Percentiles rank a stretch among this genome's conserved stretches.
Evolutionary conservation across 305 asterid species (phyloP).

Genomic region (Coffea humblotiana): DNA sequence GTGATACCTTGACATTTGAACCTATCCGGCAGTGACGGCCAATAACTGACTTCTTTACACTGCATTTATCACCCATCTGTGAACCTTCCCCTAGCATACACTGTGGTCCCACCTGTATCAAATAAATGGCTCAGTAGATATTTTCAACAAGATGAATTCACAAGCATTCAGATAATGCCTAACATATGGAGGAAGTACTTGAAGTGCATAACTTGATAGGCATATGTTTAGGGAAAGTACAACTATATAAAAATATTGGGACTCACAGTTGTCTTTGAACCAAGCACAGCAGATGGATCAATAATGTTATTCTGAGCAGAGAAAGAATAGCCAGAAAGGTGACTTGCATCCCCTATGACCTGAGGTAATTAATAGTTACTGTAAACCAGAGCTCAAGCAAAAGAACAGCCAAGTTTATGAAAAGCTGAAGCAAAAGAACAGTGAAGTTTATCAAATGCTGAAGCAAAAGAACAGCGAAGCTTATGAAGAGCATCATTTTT

Average conservation of each 20-base stretch:
- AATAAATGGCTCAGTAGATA: conserved; percentile 14
- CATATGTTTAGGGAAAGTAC: not conserved
- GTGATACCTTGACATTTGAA: conserved; percentile 87
- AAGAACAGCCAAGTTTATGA: too few relatives aligned
- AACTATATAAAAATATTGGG: conserved; percentile 2
- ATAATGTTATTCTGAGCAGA: conserved; percentile 87
- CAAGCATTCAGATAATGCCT: not conserved
- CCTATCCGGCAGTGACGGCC: conserved; percentile 99
- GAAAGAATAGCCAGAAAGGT: conserved; percentile 76
- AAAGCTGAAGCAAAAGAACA: not conserved
- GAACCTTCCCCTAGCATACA: conserved; percentile 98
- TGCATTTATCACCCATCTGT: conserved; percentile 96
- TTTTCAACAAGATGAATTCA: not conserved
- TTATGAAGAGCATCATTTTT: not conserved
- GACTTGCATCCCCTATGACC: conserved; percentile 95
- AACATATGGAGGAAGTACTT: not conserved
- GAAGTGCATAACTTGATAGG: not conserved
- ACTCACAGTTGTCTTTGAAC: conserved; percentile 94
- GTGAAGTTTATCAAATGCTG: not conserved
- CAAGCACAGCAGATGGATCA: conserved; percentile 75
- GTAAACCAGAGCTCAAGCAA: too few relatives aligned
- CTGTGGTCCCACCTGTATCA: conserved; percentile 89
- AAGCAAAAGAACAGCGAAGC: not conserved
- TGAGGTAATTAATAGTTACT: conserved; percentile 34
- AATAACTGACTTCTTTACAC: conserved; percentile 91